Percentiles rank a stretch among this genome's conserved stretches.
Evolutionary conservation across 352 stramenopile species (phyloP).

Genomic region (Globisporangium cederbergense): DNA sequence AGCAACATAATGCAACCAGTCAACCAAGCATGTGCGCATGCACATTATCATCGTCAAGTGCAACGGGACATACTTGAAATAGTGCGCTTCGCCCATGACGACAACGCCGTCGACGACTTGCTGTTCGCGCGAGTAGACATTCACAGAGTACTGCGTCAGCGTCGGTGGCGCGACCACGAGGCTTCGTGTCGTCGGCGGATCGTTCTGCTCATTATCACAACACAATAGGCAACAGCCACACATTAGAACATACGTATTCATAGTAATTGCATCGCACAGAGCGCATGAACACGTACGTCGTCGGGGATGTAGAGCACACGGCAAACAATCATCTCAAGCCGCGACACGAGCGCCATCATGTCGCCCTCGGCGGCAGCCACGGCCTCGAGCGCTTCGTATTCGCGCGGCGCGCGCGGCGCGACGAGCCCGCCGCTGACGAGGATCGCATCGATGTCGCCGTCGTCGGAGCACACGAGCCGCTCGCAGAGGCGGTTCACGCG

Average conservation of each 20-base stretch:
- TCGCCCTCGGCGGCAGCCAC: slow-evolving; percentile 79
- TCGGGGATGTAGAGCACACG: slow-evolving; percentile 79
- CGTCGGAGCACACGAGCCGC: slow-evolving; percentile 58
- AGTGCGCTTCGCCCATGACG: slow-evolving; percentile 43
- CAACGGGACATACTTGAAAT: slow-evolving; percentile 43
- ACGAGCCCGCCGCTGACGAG: slow-evolving; percentile 73
- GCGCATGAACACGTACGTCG: slow-evolving; percentile 32
- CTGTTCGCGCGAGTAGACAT: slow-evolving; percentile 57
- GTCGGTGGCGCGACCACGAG: slow-evolving; percentile 43
- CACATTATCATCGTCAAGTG: background rate
- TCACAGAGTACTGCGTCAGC: slow-evolving; percentile 82
- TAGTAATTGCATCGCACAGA: background rate
- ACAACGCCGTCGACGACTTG: slow-evolving; percentile 28
- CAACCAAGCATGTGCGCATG: no score
- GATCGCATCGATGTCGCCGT: slow-evolving; percentile 69
- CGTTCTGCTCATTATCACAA: slow-evolving; percentile 35
- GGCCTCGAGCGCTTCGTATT: slow-evolving; percentile 53
- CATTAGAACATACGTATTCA: background rate
- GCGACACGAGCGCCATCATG: slow-evolving; percentile 86
- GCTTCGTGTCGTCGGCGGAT: slow-evolving; percentile 72
- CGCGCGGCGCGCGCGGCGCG: slow-evolving; percentile 32
- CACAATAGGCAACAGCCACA: background rate
- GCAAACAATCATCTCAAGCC: slow-evolving; percentile 85
- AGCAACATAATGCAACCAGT: background rate
- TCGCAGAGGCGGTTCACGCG: slow-evolving; percentile 81